These are phyloP conservation scores for Onygenales sp. DNA, from an alignment of 2,329 filamentous ascomycete genomes.

Conservation along the genomic window DNA sequence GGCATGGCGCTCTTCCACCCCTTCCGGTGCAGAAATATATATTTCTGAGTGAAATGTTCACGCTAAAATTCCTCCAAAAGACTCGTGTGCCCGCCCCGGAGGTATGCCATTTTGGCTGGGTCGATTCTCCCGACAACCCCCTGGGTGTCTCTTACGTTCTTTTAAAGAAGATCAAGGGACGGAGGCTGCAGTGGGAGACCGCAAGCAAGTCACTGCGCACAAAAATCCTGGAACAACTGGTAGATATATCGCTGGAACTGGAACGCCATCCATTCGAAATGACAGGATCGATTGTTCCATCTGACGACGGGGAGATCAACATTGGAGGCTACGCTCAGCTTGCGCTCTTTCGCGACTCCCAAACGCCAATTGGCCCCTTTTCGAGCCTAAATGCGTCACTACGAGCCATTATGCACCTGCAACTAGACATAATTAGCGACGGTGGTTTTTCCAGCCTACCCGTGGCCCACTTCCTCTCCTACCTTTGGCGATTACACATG, in stretches of 20 bases:
- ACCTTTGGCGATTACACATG: conserved; percentile 2
- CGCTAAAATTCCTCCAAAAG: conserved; percentile 2
- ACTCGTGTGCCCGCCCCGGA: conserved; percentile 1
- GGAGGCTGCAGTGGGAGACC: conserved; percentile 1
- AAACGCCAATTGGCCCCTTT: conserved; percentile 1
- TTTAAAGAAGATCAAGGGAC: background rate
- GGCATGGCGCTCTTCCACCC: background rate
- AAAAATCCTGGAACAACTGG: conserved; percentile 3
- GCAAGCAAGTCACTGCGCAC: background rate
- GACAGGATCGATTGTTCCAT: conserved; percentile 3
- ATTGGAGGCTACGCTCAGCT: conserved; percentile 1
- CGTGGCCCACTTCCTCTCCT: conserved; percentile 1
- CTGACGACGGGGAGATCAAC: background rate
- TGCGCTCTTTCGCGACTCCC: background rate
- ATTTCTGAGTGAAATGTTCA: conserved; percentile 1
- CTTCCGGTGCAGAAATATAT: conserved; percentile 1
- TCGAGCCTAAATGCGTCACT: background rate
- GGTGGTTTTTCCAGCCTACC: background rate
- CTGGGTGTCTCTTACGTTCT: background rate
- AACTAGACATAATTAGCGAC: conserved; percentile 2
- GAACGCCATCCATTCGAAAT: conserved; percentile 1
- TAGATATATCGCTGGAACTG: conserved; percentile 1
- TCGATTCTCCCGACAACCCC: background rate
- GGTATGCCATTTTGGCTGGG: conserved; percentile 1
- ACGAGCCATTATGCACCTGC: conserved; percentile 1